Base-by-base conservation (phyloP, 106 monocot species). In the Amphibolis antarctica region DNA sequence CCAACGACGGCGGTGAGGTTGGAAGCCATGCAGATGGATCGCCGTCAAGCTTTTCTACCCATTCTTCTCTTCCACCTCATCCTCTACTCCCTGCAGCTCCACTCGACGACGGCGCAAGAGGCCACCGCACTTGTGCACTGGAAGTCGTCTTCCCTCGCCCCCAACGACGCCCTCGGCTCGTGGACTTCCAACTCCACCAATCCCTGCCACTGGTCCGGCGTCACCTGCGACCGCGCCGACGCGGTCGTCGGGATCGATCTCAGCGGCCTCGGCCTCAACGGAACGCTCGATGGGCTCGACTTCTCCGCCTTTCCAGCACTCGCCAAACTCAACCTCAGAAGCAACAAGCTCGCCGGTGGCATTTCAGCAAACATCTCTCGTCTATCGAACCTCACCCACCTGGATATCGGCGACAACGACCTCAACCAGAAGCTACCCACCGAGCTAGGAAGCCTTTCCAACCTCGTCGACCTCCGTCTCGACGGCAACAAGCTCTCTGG, bases 351-450 rank as follows among this genome's bases (percentile, higher is more conserved):
- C 18, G 23, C 36, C 54, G 67, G 67, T 23, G 12, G 31, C 14
- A 53, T 67, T 28, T 54, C 67, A 5, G 0, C 54, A 12, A 43
- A 30, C 52, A 53, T 67, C 53, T 52, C 36, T 28, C 18, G 14
- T 10, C 67, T 69, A 44, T 25, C 57, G 44, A 45, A 59, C 11
- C 68, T 69, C 23, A 64, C 19, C 9, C 46, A 70, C 25, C 74
- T 89, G 20, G 82, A 71, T 0, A 49, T 85, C 46, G 79, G 76
- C 0, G 1, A 6, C 44, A 85, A 82, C 62, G 48, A 5, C 1
- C 54, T 89, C 36, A 66, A 76, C 0, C 74, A 84, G 15, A 66
- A 69, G 53, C 77, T 89, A 19, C 85, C 85, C 0, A 17, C 75
- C 5, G 74, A 79, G 69, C 55, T 89, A 12, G 85, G 79, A 22